Evolutionary conservation across 768 basidiomycete genomes (phyloP).

Genomic region (Tricholoma sp.): DNA sequence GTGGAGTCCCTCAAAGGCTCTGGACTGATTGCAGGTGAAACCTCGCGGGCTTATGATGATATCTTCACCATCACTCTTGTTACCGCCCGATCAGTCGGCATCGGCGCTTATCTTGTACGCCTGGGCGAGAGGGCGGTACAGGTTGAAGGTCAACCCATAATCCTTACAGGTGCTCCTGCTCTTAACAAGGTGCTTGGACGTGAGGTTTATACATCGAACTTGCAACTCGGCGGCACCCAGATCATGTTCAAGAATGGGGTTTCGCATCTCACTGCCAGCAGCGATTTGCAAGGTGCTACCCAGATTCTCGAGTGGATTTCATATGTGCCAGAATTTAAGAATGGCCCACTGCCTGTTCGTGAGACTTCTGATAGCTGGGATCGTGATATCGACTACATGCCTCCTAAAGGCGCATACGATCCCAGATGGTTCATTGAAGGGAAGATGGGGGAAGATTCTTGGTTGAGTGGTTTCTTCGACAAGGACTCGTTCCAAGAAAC

Average conservation of each 20-base stretch:
- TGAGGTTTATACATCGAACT: constrained; percentile 97
- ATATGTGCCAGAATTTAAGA: constrained; percentile 83
- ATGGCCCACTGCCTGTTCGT: constrained; percentile 74
- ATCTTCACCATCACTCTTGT: constrained; percentile 99
- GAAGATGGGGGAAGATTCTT: constrained; percentile 80
- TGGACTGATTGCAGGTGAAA: constrained; percentile 97
- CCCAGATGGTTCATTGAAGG: constrained; percentile 98
- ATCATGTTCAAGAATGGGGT: constrained; percentile 99
- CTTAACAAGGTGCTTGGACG: constrained; percentile 99
- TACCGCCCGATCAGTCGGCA: constrained; percentile 97
- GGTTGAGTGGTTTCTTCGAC: constrained; percentile 93
- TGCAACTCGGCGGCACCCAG: constrained; percentile 99
- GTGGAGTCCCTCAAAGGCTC: constrained; percentile 96
- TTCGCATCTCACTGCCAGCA: constrained; percentile 91
- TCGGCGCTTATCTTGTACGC: constrained; percentile 97
- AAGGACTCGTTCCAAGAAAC: constrained; percentile 98
- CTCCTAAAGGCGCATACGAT: constrained; percentile 93
- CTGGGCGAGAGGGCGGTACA: constrained; percentile 97
- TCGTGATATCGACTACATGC: constrained; percentile 83
- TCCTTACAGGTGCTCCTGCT: constrained; percentile 93
- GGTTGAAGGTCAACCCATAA: constrained; percentile 99
- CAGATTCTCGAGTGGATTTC: constrained; percentile 94
- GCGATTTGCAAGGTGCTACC: constrained; percentile 92
- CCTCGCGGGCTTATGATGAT: constrained; percentile 97
- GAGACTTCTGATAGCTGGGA: constrained; percentile 80